These are phyloP conservation scores for Solanum appendiculatum DNA, from an alignment of 257 asterid genomes.

Conservation along the genomic window DNA sequence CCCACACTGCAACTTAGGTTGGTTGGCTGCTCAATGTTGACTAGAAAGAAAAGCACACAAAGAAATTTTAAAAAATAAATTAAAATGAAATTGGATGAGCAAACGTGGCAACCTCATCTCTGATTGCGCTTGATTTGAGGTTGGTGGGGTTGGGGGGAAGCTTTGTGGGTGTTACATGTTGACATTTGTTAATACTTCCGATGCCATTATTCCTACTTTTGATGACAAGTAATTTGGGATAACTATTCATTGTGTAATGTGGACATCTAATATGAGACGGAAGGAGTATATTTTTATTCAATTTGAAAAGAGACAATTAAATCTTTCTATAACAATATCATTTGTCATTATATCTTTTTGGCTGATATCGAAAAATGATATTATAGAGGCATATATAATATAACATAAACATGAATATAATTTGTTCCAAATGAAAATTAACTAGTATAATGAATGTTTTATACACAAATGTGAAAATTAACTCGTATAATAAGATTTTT, in stretches of 20 bases:
- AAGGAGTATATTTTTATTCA: background rate
- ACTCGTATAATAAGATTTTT: background rate
- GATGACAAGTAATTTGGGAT: background rate
- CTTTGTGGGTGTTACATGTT: background rate
- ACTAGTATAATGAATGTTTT: background rate
- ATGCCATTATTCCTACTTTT: background rate
- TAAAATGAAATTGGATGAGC: background rate
- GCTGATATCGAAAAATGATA: background rate
- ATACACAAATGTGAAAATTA: background rate
- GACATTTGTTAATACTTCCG: background rate
- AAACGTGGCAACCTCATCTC: slow-evolving; percentile 15
- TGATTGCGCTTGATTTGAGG: slow-evolving; percentile 8
- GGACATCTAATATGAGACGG: background rate
- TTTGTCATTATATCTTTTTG: background rate
- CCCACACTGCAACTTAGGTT: too few relatives aligned
- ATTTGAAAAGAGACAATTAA: background rate
- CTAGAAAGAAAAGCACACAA: background rate
- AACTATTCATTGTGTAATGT: too few relatives aligned
- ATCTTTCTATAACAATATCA: background rate
- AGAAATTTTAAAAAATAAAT: background rate
- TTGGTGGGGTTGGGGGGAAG: background rate
- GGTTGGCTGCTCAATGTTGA: background rate
- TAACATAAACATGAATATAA: background rate
- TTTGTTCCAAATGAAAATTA: background rate
- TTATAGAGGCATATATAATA: background rate